These are phyloP conservation scores for Phialemoniopsis sp. DNA, from an alignment of 2,329 filamentous ascomycete genomes.

Conservation along the genomic window DNA sequence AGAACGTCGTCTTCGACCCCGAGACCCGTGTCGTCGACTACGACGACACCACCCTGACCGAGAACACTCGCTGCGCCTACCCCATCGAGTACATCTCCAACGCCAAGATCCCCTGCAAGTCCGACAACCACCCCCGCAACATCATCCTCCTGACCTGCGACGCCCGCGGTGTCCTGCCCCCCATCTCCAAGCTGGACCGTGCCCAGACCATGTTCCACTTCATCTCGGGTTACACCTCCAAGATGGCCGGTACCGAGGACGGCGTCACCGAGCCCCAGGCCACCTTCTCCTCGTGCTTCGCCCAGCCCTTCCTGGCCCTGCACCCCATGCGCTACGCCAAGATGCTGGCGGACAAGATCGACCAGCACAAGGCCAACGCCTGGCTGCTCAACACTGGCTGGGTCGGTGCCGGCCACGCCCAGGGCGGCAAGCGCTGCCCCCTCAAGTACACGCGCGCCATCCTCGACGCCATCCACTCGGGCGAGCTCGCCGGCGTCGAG, in stretches of 20 bases:
- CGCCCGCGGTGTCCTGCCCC: conserved; percentile 92
- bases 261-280: conserved; percentile 96
- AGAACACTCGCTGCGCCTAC: conserved; percentile 98
- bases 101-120: conserved; percentile 96
- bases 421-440: conserved; percentile 93
- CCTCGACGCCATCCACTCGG: conserved; percentile 95
- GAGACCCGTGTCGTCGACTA: conserved; percentile 89
- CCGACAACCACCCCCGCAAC: conserved; percentile 84
- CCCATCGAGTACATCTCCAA: conserved; percentile 99
- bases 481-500: conserved; percentile 87
- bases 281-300: conserved; percentile 99
- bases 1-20: conserved; percentile 98
- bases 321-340: conserved; percentile 99
- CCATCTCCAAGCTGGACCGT: conserved; percentile 93
- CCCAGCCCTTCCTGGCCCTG: conserved; percentile 96
- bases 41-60: conserved; percentile 89
- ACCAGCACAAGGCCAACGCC: conserved; percentile 89
- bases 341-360: conserved; percentile 98
- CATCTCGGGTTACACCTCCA: conserved; percentile 99
- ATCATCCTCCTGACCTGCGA: conserved; percentile 98
- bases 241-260: conserved; percentile 99
- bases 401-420: conserved; percentile 87
- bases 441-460: conserved; percentile 99
- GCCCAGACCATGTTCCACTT: conserved; percentile 99
- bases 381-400: conserved; percentile 99